Percentiles rank a stretch among this genome's conserved stretches.
Evolutionary conservation across 1,284 basidiomycete genomes (phyloP).

Genomic region (Bondarzewia mesenterica): DNA sequence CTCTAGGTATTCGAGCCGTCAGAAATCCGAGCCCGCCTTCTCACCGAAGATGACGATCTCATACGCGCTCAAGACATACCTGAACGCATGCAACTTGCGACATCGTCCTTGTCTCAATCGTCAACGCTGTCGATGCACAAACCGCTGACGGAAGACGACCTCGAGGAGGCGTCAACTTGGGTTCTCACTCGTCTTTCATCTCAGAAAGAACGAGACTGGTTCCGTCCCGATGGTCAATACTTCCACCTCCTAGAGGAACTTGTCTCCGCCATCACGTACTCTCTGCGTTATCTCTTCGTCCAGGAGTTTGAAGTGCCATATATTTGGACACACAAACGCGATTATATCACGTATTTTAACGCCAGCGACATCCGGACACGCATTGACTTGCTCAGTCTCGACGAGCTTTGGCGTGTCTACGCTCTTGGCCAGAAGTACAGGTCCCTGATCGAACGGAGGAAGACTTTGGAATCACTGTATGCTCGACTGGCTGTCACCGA

Average conservation of each 20-base stretch:
- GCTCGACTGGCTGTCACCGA: slow-evolving; percentile 54
- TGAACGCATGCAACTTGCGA: slow-evolving; percentile 92
- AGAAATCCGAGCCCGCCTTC: slow-evolving; percentile 85
- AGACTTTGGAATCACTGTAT: slow-evolving; percentile 59
- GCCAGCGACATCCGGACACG: slow-evolving; percentile 43
- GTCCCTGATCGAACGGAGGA: slow-evolving; percentile 71
- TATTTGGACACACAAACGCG: slow-evolving; percentile 90
- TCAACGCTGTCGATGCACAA: slow-evolving; percentile 63
- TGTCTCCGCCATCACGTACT: slow-evolving; percentile 73
- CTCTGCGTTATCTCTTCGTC: slow-evolving; percentile 81
- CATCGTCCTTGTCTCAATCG: slow-evolving; percentile 71
- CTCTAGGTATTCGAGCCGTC: slow-evolving; percentile 94
- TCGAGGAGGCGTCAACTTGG: slow-evolving; percentile 85
- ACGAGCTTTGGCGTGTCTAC: slow-evolving; percentile 87
- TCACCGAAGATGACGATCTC: slow-evolving; percentile 93
- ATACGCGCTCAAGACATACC: slow-evolving; percentile 89
- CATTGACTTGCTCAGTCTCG: slow-evolving; percentile 63
- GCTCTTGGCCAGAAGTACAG: slow-evolving; percentile 81
- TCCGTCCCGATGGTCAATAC: slow-evolving; percentile 51
- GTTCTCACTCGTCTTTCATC: slow-evolving; percentile 79
- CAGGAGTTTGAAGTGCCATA: slow-evolving; percentile 92
- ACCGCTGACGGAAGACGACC: slow-evolving; percentile 58
- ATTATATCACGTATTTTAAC: slow-evolving; percentile 80
- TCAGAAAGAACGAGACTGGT: slow-evolving; percentile 72
- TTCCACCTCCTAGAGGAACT: slow-evolving; percentile 61